Base-by-base conservation (phyloP, 1,284 basidiomycete species). In the Athelia psychrophila region DNA sequence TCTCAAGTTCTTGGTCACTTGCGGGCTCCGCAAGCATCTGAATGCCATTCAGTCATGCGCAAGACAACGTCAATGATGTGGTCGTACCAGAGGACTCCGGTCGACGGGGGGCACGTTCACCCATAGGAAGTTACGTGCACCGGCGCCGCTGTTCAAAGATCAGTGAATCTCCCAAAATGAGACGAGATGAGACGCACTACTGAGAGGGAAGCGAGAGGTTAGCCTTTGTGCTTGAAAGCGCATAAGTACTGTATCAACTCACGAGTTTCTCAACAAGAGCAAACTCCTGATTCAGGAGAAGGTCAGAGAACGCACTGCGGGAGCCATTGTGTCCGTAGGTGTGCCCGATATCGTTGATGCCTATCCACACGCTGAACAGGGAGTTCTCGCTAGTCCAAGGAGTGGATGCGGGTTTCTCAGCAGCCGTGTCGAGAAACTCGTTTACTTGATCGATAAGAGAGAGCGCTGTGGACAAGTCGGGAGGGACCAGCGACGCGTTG, bases 341-440 rank as follows among this genome's bases (percentile, higher is more conserved):
- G 57, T 78, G 78, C 12, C 79, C 80, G 44, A 84, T 77, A 59
- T 83, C 82, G 58, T 84, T 84, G 56, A 83, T 78, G 0, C 82
- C 82, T 50, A 84, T 83, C 73, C 74, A 84, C 35, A 83, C 69
- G 1, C 79, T 80, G 64, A 84, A 83, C 51, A 84, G 57, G 27
- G 81, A 53, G 55, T 81, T 78, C 6, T 55, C 57, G 51, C 74
- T 75, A 22, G 76, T 79, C 81, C 81, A 83, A 1, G 78, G 77
- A 12, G 76, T 71, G 9, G 64, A 65, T 3, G 71, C 65, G 1
- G 80, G 78, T 61, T 77, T 78, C 25, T 51, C 70, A 3, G 69
- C 77, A 8, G 70, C 73, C 3, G 66, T 64, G 23, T 46, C 64
- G 48, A 83, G 61, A 61, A 81, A 83, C 51, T 78, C 61, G 56